Conservation (phyloP, 768 basidiomycete species). For the Ramaria sp. region DNA sequence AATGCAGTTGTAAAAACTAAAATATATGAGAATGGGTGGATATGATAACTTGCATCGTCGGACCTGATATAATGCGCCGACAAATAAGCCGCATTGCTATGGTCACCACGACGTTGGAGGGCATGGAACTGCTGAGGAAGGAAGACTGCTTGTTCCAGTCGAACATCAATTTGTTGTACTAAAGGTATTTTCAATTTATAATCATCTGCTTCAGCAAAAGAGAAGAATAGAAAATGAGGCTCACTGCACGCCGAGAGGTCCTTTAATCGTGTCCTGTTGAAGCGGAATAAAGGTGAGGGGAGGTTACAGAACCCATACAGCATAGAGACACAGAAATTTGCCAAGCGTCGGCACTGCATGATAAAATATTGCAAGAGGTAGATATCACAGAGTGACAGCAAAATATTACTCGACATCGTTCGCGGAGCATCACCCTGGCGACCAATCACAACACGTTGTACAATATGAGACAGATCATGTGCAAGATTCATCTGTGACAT, state of each 20-base stretch:
- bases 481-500: neutral
- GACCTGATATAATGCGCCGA: constrained; percentile 63
- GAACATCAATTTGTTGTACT: constrained; percentile 56
- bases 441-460: neutral
- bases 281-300: neutral
- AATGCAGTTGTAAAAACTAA: constrained; percentile 80
- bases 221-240: neutral
- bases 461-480: neutral
- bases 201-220: too few species aligned
- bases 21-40: neutral
- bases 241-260: constrained; percentile 3
- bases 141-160: constrained; percentile 38
- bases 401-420: neutral
- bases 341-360: neutral
- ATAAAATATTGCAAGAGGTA: neutral
- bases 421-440: too few species aligned
- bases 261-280: neutral
- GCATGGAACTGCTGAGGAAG: constrained; percentile 32
- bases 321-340: neutral
- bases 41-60: constrained; percentile 10
- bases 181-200: neutral
- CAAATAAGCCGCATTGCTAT: constrained; percentile 28
- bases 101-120: constrained; percentile 26
- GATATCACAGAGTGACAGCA: neutral
- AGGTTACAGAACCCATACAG: neutral